Base-by-base conservation (phyloP, 768 basidiomycete genomes). In the Panus rudis region DNA sequence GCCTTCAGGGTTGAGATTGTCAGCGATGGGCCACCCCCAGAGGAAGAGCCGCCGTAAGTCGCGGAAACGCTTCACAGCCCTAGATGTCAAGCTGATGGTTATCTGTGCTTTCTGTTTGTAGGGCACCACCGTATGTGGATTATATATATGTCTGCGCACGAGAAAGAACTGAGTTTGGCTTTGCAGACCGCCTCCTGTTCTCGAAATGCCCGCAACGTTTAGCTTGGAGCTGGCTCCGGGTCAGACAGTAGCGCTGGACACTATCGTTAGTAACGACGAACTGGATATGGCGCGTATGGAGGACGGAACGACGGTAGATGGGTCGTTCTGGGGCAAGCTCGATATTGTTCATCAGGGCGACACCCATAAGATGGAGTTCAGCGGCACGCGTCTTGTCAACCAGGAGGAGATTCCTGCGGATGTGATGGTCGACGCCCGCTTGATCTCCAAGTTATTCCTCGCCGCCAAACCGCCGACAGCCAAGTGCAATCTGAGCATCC, bases 231-330 rank as follows among this genome's bases (percentile, higher is more conserved):
- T 92, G 22, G 62, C 68, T 4, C 88, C 86, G 0, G 86, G 87
- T 13, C 87, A 88, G 62, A 71, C 76, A 31, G 82, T 92, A 42
- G 84, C 80, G 5, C 72, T 92, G 16, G 89, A 91, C 52, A 85
- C 85, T 3, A 83, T 76, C 14, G 74, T 90, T 25, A 71, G 75
- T 41, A 90, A 89, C 3, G 76, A 75, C 34, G 89, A 90, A 52
- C 73, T 90, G 26, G 89, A 92, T 58, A 91, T 92, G 89, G 84
- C 89, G 2, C 76, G 85, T 39, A 89, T 88, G 83, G 89, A 91
- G 50, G 89, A 92, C 53, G 89, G 88, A 1, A 90, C 85, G 12
- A 68, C 79, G 19, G 89, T 92, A 16, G 89, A 87, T 38, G 89
- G 89, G 30, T 67, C 76, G 62, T 92, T 90, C 64, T 91, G 84